Evolutionary conservation across 345 rosid species (phyloP), one percentile per base, ranked within the genome.

Genomic region (Aurinia saxatilis): DNA sequence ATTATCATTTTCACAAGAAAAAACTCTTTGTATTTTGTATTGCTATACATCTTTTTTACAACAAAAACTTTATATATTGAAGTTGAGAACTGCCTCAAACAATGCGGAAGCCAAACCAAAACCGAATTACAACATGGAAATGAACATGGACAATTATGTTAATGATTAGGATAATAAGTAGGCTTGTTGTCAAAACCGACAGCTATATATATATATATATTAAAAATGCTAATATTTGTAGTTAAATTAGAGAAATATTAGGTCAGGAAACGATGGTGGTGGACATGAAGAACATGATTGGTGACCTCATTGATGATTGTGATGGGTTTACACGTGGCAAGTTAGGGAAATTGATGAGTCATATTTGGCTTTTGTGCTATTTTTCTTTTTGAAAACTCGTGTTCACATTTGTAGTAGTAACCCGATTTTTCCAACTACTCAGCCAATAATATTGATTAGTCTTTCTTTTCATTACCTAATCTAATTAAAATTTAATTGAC

Each of bases 251-350:
- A 25, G 25, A 27, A 30, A 17, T 8, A 18, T 39, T 17, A 29
- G 37, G 40, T 10, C 5, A 16, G 15, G 7, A 7, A 21, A 63
- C 31, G 49, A 45, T 50, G 39, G 57, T 12, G n/a, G 41, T 41
- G 29, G 6, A 38, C 40, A 48, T 10, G 46, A 23, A 10, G 27
- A 48, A 65, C 55, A 55, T 54, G 70, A 34, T 16, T 16, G 30
- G 47, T 65, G 62, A 54, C 54, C 34, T 55, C 46, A 25, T 6
- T 36, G 55, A 46, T 54, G 70, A 54, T 45, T 48, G 37, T 65
- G 54, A 54, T 25, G 7, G n/a, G 27, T 5, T 23, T 8, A 55
- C 38, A 45, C 54, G 62, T 54, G 54, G n/a, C 41, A 12, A 45
- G 61, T 5, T 11, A 5, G 55, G 38, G 55, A 21, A 5, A 14